Base-by-base conservation (phyloP, 1,284 basidiomycete genomes). In the Cutaneotrichosporon sp. region DNA sequence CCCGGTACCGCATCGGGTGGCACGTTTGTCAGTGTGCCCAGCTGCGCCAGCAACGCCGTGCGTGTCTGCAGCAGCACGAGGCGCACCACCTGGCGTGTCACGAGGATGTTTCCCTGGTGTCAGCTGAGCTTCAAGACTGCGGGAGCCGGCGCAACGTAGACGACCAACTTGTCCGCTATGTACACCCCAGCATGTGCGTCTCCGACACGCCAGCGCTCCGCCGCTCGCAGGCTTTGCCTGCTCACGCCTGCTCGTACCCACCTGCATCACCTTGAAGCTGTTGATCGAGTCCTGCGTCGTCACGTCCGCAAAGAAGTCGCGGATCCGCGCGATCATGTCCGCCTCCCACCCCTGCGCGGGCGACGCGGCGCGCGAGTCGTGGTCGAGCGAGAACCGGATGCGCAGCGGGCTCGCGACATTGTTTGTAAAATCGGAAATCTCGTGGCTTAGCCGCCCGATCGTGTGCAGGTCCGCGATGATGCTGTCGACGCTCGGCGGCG, bases 21-120 rank as follows among this genome's bases (percentile, higher is more conserved):
- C 62, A 74, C 67, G 55, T 74, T 72, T 7, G 72, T 75, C 20
- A 75, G 50, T 11, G 66, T 56, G 4, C 70, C 63, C 6, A 75
- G 67, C 58, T 73, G 72, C 20, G 58, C 46, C 5, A 72, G 66
- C 4, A 77, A 66, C 11, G 68, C 38, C 36, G 74, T 67, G 34
- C 70, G 67, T 4, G 74, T 72, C 57, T 76, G 74, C 8, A 76
- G 58, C 11, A 76, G 65, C 4, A 76, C 73, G 2, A 77, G 64
- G 14, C 74, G 69, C 16, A 76, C 69, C 6, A 76, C 68, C 50
- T 75, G 72, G 50, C 73, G 72, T 2, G 74, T 77, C n/a, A 75
- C 75, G 16, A 76, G 70, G 25, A 76, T 77, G 59, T 76, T 77
- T 20, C 71, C 73, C 69, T 72, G 54, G 2, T 9, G 16, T 51